Base-by-base conservation (phyloP, 352 stramenopile species). In the Phytophthora nicotianae region DNA sequence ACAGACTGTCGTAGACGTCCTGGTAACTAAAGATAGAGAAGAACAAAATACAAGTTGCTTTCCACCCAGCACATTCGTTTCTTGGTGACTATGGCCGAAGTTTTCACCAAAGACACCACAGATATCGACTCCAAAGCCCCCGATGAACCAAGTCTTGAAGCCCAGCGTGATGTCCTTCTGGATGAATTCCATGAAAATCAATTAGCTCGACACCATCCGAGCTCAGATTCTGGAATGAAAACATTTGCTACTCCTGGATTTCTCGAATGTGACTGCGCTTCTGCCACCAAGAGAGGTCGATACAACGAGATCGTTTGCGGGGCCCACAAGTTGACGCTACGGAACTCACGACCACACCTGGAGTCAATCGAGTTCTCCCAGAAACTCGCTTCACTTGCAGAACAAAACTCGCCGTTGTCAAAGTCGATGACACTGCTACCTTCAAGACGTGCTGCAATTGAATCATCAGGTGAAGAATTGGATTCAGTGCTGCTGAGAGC, bases 321-420 rank as follows among this genome's bases (percentile, higher is more conserved):
- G 19, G 81, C 79, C n/a, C 81, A 90, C 60, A 86, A 79, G 23
- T 71, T 89, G 19, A 86, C 77, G 20, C 58, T 90, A 19, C 70
- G 79, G 6, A 74, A 88, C 24, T 90, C 81, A 7, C 69, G 77
- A 40, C 67, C 73, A 0, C 61, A 87, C 26, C 50, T 76, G 6
- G 65, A 75, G n/a, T 58, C 70, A 11, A 62, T 83, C 24, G 75
- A 74, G 3, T 54, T 54, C 16, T 47, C 51, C 4, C 65, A 69
- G 16, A 72, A 56, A 23, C 47, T 74, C 5, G 42, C 51, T 23
- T 58, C 45, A 1, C 53, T 61, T 43, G 37, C 53, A 5, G 60
- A 53, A 35, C 47, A 52, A 42, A 53, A 60, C 20, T 65, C 47
- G 4, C 54, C 27, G 14, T 37, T 54, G 0, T 29, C 27, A 11